A percentile compares a stretch with the other conserved stretches of the same genome.
phyloP scores from a whole-genome alignment of 305 asterid species.

The Fraxinus sp. region DNA sequence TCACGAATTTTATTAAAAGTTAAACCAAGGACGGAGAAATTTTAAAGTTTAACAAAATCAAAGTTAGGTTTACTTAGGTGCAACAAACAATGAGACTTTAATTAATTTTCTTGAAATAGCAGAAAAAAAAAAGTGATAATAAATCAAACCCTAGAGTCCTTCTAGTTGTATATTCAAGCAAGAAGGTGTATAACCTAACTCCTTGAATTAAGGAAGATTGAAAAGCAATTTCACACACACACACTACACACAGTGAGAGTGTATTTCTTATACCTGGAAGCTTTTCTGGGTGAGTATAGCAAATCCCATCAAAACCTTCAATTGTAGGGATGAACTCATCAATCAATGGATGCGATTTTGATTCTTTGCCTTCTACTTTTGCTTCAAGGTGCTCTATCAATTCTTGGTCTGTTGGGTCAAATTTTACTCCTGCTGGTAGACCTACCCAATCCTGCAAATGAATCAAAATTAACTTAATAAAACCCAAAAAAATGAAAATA shows the following conservation, averaged over 20 bases:
- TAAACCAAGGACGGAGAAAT: not conserved
- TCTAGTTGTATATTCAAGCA: slow-evolving; percentile 17
- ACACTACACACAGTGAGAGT: not conserved
- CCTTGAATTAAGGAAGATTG: slow-evolving; percentile 29
- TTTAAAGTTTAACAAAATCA: slow-evolving; percentile 23
- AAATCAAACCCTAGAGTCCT: slow-evolving; percentile 43
- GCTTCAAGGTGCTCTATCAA: slow-evolving; percentile 96
- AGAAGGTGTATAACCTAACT: slow-evolving; percentile 41
- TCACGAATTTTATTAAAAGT: not conserved
- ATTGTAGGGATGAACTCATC: slow-evolving; percentile 97
- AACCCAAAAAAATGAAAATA: slow-evolving; percentile 1
- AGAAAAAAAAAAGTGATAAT: not conserved
- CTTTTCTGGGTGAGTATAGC: slow-evolving; percentile 97
- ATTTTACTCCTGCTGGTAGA: slow-evolving; percentile 96
- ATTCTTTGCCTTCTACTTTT: slow-evolving; percentile 61
- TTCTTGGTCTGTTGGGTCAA: slow-evolving; percentile 99
- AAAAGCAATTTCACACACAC: not conserved
- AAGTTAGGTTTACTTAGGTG: slow-evolving; percentile 60
- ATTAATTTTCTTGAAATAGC: slow-evolving; percentile 11
- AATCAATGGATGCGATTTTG: slow-evolving; percentile 94
- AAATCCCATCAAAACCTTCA: slow-evolving; percentile 98
- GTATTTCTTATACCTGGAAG: slow-evolving; percentile 68
- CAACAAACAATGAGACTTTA: slow-evolving; percentile 33
- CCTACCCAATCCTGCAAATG: slow-evolving; percentile 92
- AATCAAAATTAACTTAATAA: not conserved